Percentiles rank a stretch among this genome's conserved stretches.
Evolutionary conservation across 73 alveolate species (phyloP).

Genomic region (Tetrahymena borealis): DNA sequence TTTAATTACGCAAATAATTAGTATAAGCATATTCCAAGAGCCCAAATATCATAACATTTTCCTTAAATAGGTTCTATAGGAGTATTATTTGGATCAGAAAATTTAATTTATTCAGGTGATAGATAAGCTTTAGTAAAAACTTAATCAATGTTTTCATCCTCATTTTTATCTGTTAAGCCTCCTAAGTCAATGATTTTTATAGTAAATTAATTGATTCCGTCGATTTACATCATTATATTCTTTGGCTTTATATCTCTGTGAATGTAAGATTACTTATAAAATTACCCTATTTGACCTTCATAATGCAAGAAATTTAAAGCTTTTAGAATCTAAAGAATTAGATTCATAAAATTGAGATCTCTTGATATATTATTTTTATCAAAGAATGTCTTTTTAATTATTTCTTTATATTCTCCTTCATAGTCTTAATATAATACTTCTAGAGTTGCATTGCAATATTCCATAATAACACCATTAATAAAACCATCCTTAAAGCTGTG

Average conservation of each 20-base stretch:
- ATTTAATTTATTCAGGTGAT: not conserved
- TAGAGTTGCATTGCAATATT: not conserved
- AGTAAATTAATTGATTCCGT: not conserved
- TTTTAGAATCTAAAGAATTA: not conserved
- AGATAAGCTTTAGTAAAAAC: not conserved
- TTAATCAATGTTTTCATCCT: not conserved
- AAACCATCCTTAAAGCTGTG: not conserved
- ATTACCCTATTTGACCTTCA: not conserved
- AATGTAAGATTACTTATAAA: not conserved
- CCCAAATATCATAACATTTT: not conserved
- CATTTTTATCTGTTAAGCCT: not conserved
- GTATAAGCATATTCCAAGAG: not conserved
- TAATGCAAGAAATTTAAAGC: not conserved
- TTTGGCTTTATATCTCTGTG: not conserved
- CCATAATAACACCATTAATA: not conserved
- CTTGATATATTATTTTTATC: not conserved
- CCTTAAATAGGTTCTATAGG: too few relatives aligned
- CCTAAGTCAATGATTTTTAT: not conserved
- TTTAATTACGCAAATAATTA: not conserved
- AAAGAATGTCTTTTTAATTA: not conserved
- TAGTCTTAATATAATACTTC: not conserved
- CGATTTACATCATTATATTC: not conserved
- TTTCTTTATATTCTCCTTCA: not conserved
- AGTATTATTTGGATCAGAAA: too few relatives aligned
- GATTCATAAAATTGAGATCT: not conserved